These are phyloP conservation scores for Fusarium coicis DNA, from an alignment of 2,329 filamentous ascomycete genomes.

Conservation along the genomic window DNA sequence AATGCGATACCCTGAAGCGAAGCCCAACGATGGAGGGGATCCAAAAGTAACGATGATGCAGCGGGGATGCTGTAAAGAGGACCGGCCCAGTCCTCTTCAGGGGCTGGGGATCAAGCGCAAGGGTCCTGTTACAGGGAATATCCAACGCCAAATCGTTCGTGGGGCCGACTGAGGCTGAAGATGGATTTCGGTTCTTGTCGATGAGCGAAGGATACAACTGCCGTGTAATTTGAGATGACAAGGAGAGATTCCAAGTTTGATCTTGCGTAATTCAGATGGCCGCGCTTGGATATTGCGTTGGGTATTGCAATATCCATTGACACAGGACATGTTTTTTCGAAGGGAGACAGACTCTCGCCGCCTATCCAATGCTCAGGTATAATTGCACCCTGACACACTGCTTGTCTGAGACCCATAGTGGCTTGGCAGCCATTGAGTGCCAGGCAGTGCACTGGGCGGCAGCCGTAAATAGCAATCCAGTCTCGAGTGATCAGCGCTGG, in stretches of 20 bases:
- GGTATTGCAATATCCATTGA: neutral
- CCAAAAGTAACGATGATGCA: conserved; percentile 23
- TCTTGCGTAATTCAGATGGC: neutral
- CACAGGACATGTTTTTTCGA: neutral
- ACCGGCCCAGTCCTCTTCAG: conserved; percentile 32
- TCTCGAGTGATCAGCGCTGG: conserved; percentile 9
- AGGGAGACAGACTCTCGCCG: conserved; percentile 1
- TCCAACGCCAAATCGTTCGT: conserved; percentile 10
- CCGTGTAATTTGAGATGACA: conserved; percentile 2
- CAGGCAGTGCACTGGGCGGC: conserved; percentile 25
- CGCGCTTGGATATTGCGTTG: neutral
- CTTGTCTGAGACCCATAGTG: conserved; percentile 31
- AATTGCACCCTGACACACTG: conserved; percentile 16
- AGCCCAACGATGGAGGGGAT: conserved; percentile 26
- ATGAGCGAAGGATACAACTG: conserved; percentile 16
- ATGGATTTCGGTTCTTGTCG: conserved; percentile 1
- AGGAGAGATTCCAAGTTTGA: neutral
- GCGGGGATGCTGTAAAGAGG: conserved; percentile 24
- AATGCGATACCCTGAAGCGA: conserved; percentile 17
- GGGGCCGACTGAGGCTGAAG: conserved; percentile 7
- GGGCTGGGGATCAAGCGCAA: conserved; percentile 27
- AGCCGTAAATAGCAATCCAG: conserved; percentile 28
- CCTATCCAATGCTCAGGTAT: conserved; percentile 14
- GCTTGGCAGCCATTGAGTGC: conserved; percentile 20
- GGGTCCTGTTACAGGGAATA: conserved; percentile 23